Conservation (phyloP, 2,329 filamentous ascomycete genomes). For the Cladobotryum protrusum region DNA sequence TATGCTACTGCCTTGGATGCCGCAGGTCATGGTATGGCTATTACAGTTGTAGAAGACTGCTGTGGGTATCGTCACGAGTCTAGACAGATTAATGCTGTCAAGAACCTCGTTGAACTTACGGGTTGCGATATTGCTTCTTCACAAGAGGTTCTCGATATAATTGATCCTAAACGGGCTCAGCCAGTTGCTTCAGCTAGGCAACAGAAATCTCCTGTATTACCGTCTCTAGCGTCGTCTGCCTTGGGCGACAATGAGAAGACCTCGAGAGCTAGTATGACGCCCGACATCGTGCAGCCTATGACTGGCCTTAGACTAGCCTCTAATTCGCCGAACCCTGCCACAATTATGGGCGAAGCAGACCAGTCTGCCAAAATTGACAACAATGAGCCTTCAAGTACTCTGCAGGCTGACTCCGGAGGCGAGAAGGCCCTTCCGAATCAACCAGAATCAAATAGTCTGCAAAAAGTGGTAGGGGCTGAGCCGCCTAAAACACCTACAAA, state of each 20-base stretch:
- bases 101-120: constrained; percentile 65
- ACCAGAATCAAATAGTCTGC: constrained; percentile 12
- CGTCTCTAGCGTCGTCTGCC: not conserved
- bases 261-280: constrained; percentile 17
- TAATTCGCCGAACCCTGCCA: constrained; percentile 17
- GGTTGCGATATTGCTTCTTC: constrained; percentile 62
- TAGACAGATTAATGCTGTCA: constrained; percentile 65
- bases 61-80: constrained; percentile 68
- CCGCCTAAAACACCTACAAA: not conserved
- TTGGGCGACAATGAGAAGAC: constrained; percentile 1
- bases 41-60: constrained; percentile 83
- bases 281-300: constrained; percentile 27
- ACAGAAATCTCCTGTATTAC: constrained; percentile 3
- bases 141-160: constrained; percentile 46
- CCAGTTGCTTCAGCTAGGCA: not conserved
- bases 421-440: constrained; percentile 11
- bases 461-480: not conserved
- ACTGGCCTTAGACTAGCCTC: constrained; percentile 25
- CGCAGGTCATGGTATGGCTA: constrained; percentile 77
- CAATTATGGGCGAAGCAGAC: not conserved
- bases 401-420: constrained; percentile 11
- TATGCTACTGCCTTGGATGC: constrained; percentile 90
- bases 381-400: not conserved
- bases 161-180: constrained; percentile 15
- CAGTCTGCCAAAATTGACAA: not conserved